A percentile compares a stretch with the other conserved stretches of the same genome.
These are phyloP conservation scores for Colletotrichum tofieldiae DNA, from an alignment of 2,329 filamentous ascomycete genomes.

Conservation along the genomic window DNA sequence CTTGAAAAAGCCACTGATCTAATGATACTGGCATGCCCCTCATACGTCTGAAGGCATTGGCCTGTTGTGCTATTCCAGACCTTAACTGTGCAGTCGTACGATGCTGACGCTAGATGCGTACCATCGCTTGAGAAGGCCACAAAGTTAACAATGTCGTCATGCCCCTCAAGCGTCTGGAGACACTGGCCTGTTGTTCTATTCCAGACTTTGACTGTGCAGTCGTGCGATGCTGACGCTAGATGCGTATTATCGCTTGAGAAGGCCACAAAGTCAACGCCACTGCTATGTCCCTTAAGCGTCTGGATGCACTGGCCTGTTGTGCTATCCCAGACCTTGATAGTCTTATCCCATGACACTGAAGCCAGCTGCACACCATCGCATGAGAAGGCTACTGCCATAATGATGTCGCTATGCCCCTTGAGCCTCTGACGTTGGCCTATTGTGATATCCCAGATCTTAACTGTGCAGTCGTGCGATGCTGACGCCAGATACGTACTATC, in stretches of 20 bases:
- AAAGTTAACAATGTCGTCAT: background rate
- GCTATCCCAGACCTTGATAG: background rate
- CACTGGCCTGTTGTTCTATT: background rate
- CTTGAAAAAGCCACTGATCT: background rate
- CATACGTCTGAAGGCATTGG: background rate
- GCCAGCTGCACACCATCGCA: background rate
- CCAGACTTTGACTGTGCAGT: background rate
- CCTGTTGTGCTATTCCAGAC: background rate
- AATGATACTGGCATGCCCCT: background rate
- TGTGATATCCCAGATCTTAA: background rate
- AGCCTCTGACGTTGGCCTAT: background rate
- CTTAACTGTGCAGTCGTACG: no score
- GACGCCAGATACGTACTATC: background rate
- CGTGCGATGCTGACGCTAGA: background rate
- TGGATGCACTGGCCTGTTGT: background rate
- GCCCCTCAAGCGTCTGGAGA: background rate
- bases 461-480: background rate
- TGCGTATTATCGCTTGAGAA: background rate
- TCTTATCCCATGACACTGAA: background rate
- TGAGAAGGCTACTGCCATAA: background rate
- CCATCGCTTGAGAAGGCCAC: background rate
- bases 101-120: background rate
- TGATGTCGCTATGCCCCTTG: background rate
- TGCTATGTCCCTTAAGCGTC: background rate
- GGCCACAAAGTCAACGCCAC: fast-evolving